A percentile compares a stretch with the other conserved stretches of the same genome.
phyloP scores from a whole-genome alignment of 257 asterid genomes.

The Lavandula angustifolia region DNA sequence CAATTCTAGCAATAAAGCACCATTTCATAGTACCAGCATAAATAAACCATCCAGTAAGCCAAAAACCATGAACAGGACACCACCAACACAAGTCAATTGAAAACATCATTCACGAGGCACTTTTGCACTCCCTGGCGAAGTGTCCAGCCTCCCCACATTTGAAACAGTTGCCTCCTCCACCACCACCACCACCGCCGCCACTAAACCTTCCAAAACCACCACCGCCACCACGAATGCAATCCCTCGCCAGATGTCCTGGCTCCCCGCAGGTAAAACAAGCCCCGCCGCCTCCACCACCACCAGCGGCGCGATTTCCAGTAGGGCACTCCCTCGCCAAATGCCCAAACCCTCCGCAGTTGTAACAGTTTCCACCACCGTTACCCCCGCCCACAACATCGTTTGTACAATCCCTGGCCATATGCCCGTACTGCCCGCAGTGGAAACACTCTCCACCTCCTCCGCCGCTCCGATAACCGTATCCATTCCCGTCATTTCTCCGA shows the following conservation, averaged over 20 bases:
- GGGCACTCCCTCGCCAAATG: slow-evolving; percentile 77
- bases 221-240: slow-evolving; percentile 37
- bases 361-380: slow-evolving; percentile 47
- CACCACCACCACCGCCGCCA: slow-evolving; percentile 24
- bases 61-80: slow-evolving; percentile 26
- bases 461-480: slow-evolving; percentile 50
- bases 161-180: slow-evolving; percentile 52
- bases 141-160: slow-evolving; percentile 77
- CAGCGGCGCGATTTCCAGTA: slow-evolving; percentile 35
- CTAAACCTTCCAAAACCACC: slow-evolving; percentile 47
- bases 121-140: slow-evolving; percentile 71
- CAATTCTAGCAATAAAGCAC: slow-evolving; percentile 15
- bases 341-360: slow-evolving; percentile 60
- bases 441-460: slow-evolving; percentile 52
- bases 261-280: slow-evolving; percentile 46
- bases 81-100: neutral
- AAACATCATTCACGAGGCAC: slow-evolving; percentile 28
- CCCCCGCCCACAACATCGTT: slow-evolving; percentile 38
- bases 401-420: slow-evolving; percentile 59
- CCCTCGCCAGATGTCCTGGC: slow-evolving; percentile 53
- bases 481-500: slow-evolving; percentile 41
- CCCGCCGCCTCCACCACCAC: slow-evolving; percentile 36
- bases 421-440: slow-evolving; percentile 66
- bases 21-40: slow-evolving; percentile 25
- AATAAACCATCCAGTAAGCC: slow-evolving; percentile 21